Evolutionary conservation across 1,139 yeast genomes (phyloP), one percentile per base, ranked within the genome.

Genomic region (Nakaseomyces uthaithaninus): DNA sequence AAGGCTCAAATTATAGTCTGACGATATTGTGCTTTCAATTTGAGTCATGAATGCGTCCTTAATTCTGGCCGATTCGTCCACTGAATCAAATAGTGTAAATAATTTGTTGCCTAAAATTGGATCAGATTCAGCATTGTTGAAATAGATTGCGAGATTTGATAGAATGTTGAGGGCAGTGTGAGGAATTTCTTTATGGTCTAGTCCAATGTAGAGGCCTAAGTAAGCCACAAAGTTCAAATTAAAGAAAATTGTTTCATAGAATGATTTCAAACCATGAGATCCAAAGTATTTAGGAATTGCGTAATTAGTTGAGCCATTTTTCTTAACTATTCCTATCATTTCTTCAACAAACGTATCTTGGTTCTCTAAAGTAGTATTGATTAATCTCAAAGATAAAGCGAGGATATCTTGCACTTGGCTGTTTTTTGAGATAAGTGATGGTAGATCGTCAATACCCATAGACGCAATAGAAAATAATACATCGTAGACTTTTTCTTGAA

Each of bases 31-130:
- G 9, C 74, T 52, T 36, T 75, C 81, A 34, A 89, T 63, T 53
- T 85, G 94, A 39, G 75, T 74, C 37, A 85, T 77, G 45, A 87
- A 77, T 0, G 87, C 78, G 51, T 73, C 75, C 47, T 82, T 76
- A 35, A 91, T 82, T 46, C 87, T 72, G 7, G 64, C 54, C 3
- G 68, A 64, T 51, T 87, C 95, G 51, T 82, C 85, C 24, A 83
- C 75, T 12, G 85, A 79, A 53, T 79, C 80, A 40, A 83, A 71
- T 22, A 85, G 71, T 0, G 86, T 78, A 33, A 89, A 63, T n/a
- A 89, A 63, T 47, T 91, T 73, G 48, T 80, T 78, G 45, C 71
- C 73, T 17, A 69, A 50, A 33, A 62, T 53, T 7, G 65, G 54
- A 3, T 65, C 57, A 12, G 59, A 53, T 2, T 67, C 62, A 26